phyloP scores from a whole-genome alignment of 2,329 filamentous ascomycete species.

The Trichoderma atroviride region DNA sequence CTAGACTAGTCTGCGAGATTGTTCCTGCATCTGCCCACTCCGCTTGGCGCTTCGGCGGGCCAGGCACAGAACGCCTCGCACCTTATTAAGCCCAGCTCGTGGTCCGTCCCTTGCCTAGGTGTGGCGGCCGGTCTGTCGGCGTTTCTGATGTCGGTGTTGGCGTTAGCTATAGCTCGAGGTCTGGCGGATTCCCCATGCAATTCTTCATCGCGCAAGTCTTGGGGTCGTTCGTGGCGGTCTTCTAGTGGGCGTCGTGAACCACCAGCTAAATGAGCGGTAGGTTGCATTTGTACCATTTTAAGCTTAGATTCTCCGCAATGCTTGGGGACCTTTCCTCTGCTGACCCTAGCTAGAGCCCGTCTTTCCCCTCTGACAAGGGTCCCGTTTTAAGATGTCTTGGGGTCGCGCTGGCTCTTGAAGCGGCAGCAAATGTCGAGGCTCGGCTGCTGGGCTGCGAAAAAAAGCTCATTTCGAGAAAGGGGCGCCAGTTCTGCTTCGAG shows the following conservation, averaged over 20 bases:
- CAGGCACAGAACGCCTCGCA: conserved; percentile 23
- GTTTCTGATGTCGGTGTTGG: conserved; percentile 22
- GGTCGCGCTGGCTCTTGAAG: conserved; percentile 1
- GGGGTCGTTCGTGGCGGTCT: neutral
- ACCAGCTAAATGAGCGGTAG: neutral
- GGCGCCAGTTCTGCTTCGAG: conserved; percentile 5
- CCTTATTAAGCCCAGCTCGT: conserved; percentile 13
- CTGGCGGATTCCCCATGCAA: neutral
- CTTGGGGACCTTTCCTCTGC: conserved; percentile 3
- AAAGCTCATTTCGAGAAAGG: conserved; percentile 25
- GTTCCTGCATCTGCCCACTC: conserved; percentile 39
- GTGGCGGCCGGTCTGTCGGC: conserved; percentile 18
- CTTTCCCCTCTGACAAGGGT: conserved; percentile 12
- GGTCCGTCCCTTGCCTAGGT: conserved; percentile 7
- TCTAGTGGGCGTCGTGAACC: neutral
- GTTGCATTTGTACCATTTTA: conserved; percentile 21
- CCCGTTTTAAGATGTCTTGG: conserved; percentile 22
- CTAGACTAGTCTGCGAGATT: conserved; percentile 33
- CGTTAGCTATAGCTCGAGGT: conserved; percentile 3
- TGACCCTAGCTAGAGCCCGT: conserved; percentile 7
- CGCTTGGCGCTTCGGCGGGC: conserved; percentile 14
- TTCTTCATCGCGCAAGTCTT: neutral
- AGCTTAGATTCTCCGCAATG: conserved; percentile 24
- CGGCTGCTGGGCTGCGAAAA: conserved; percentile 8
- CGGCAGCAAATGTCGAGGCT: neutral